phyloP scores from a whole-genome alignment of 306 rosid genomes.

The Cucurbita ficifolia region DNA sequence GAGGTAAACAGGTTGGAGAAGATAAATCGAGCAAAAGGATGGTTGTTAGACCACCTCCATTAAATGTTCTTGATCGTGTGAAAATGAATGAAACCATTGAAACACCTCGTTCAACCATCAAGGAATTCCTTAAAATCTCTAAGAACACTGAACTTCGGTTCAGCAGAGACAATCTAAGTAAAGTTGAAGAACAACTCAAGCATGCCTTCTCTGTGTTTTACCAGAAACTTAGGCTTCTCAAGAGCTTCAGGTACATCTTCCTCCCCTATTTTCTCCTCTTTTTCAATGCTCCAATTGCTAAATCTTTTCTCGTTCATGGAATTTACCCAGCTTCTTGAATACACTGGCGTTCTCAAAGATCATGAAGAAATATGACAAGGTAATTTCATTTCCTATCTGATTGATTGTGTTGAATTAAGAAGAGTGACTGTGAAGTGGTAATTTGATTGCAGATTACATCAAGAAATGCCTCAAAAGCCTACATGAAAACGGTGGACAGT shows the following conservation, averaged over 20 bases:
- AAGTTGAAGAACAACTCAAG: constrained; percentile 39
- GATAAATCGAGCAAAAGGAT: constrained; percentile 2
- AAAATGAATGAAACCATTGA: constrained; percentile 33
- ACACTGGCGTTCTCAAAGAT: constrained; percentile 61
- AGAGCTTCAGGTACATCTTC: constrained; percentile 34
- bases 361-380: constrained; percentile 83
- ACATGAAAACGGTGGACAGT: constrained; percentile 57
- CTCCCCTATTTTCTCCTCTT: background rate
- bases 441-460: constrained; percentile 34
- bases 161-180: constrained; percentile 31
- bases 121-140: constrained; percentile 28
- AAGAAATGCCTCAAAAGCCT: constrained; percentile 37
- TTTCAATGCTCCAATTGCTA: background rate
- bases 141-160: constrained; percentile 28
- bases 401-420: background rate
- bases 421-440: background rate
- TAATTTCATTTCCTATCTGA: constrained; percentile 5
- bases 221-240: constrained; percentile 54
- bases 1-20: constrained; percentile 5
- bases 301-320: background rate
- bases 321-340: constrained; percentile 44
- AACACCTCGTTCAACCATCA: constrained; percentile 59
- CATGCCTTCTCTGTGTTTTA: constrained; percentile 43
- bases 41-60: constrained; percentile 27
- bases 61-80: constrained; percentile 38